phyloP scores from a whole-genome alignment of 164 flowering plant species.

The Annona cherimola region DNA sequence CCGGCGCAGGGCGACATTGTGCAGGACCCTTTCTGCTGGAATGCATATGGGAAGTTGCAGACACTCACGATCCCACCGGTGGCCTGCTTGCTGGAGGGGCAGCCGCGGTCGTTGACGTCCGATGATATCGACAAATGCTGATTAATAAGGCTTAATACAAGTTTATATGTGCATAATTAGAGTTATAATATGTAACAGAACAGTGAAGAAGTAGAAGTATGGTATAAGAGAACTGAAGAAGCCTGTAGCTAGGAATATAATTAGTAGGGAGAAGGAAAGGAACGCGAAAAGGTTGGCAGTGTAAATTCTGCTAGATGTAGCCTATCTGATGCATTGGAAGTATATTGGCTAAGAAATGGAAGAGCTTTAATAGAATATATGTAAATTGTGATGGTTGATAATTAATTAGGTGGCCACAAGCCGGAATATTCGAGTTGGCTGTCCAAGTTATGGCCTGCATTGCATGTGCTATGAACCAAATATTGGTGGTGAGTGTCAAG shows the following conservation, averaged over 20 bases:
- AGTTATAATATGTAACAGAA: slow-evolving; percentile 8
- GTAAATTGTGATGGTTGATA: no score
- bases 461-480: no score
- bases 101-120: slow-evolving; percentile 22
- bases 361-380: no score
- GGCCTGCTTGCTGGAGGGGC: slow-evolving; percentile 55
- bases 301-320: background rate
- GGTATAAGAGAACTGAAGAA: background rate
- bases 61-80: slow-evolving; percentile 67
- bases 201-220: background rate
- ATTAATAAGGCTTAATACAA: slow-evolving; percentile 7
- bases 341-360: background rate
- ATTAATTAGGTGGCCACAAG: no score
- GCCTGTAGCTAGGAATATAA: no score
- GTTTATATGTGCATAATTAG: slow-evolving; percentile 3
- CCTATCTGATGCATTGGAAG: background rate
- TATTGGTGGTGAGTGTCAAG: no score
- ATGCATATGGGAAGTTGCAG: slow-evolving; percentile 58
- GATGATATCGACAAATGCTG: slow-evolving; percentile 28
- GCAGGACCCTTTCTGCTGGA: slow-evolving; percentile 70
- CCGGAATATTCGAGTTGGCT: no score
- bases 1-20: slow-evolving; percentile 47
- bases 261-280: no score
- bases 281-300: background rate
- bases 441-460: no score